Base-by-base conservation (phyloP, 345 rosid genomes). In the Murraya koenigii region DNA sequence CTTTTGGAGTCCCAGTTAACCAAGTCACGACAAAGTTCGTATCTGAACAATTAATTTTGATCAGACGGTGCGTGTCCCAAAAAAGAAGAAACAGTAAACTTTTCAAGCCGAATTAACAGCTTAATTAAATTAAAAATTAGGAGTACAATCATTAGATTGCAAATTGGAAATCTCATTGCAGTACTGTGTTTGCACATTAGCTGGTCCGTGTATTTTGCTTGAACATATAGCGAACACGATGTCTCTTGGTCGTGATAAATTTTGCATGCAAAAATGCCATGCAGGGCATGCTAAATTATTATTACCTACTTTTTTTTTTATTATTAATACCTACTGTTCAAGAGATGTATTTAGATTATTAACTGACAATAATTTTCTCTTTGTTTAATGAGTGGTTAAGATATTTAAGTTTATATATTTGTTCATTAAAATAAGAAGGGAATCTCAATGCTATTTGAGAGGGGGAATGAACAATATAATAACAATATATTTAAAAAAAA, bases 1-100 rank as follows among this genome's bases (percentile, higher is more conserved):
- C 76, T 67, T 49, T 13, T 7, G 5, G 49, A 73, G 30, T 72
- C 72, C 44, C 38, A 19, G 79, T 55, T 77, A 74, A 70, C 23
- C 7, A 75, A 23, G 81, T 78, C 77, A 9, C 69, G 79, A 78
- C 77, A 70, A 75, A 82, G 13, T 59, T 78, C 30, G 71, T 59
- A 77, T 81, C 66, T 44, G 49, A 44, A 44, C 44, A 14, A 38
- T 14, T 41, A 14, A 38, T 14, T 41, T 47, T n/a, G 44, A n/a
- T n/a, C 28, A 5, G 70, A 9, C 9, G 25, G 61, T 49, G 30
- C 74, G 41, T 14, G 59, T 25, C 66, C 54, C 65, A 7, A 69
- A 58, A n/a, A 8, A 28, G 44, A 30, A 10, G 25, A 49, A 33
- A 41, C 22, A 33, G 6, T 3, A 58, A 14, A 56, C 26, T 22